Evolutionary conservation across 2,329 filamentous ascomycete species (phyloP), one percentile per base, ranked within the genome.

Genomic region (Juglanconis oblonga): DNA sequence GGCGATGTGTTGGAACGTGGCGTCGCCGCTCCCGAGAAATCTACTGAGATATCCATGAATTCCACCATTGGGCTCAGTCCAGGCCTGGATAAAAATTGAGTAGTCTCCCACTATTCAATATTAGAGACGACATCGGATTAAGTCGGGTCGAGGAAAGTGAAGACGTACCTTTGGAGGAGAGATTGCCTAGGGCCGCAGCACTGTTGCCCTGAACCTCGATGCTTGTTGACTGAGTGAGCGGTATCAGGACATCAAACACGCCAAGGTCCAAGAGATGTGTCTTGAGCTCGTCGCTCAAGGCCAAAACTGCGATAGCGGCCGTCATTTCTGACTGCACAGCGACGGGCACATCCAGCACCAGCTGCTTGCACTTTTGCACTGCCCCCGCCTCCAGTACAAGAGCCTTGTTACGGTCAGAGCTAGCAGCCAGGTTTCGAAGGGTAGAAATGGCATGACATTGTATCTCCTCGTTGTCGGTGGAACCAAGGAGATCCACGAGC

Each of bases 241-340:
- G 95, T 61, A 99, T 98, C 59, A 99, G 78, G 11, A 98, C 93
- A 70, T 97, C 95, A 70, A 98, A 98, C 1, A 99, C 94, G 29
- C 94, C 95, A 2, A 98, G 83, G 63, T 91, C 93, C 57, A 99
- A 79, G 11, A 99, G 83, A 71, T 96, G 91, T 4, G 90, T 87
- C 77, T 99, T 99, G 61, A 99, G 83, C 65, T 99, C 95, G 69
- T 99, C 95, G 68, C 94, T 97, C 55, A 99, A 79, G 17, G 95
- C 95, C 64, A 99, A 82, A 13, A 99, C 95, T 42, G 95, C 95
- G 74, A 99, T 97, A 1, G 95, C 95, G n/a, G 95, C 95, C 4
- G 95, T 99, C 95, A 99, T 99, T 75, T 99, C 95, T 2, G 93
- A 97, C 73, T 99, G 95, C 2, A 99, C 95, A 44, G 91, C 94